phyloP scores from a whole-genome alignment of 1,284 basidiomycete genomes.

The Naganishia albida region DNA sequence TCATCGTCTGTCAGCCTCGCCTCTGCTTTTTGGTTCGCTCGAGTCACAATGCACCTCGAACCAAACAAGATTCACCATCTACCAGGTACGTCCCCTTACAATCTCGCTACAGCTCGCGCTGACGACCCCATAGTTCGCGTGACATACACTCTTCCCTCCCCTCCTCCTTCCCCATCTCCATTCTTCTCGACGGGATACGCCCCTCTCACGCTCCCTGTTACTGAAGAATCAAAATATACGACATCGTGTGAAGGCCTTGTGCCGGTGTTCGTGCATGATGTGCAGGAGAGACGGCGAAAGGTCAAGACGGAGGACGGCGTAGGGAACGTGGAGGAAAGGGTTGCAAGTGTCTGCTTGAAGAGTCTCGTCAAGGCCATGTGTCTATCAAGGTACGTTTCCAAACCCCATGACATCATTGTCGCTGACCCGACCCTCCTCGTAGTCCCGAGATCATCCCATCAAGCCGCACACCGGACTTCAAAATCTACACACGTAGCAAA shows the following conservation, averaged over 20 bases:
- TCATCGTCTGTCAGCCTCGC: neutral
- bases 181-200: slow-evolving; percentile 16
- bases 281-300: slow-evolving; percentile 1
- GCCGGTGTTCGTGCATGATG: slow-evolving; percentile 21
- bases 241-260: slow-evolving; percentile 7
- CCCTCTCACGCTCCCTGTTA: neutral
- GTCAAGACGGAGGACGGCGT: slow-evolving; percentile 1
- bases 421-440: too few species aligned
- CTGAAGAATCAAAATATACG: slow-evolving; percentile 4
- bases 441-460: slow-evolving; percentile 26
- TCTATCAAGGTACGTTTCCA: slow-evolving; percentile 16
- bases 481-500: slow-evolving; percentile 8
- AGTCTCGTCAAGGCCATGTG: slow-evolving; percentile 17
- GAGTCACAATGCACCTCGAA: slow-evolving; percentile 13
- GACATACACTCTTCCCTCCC: slow-evolving; percentile 14
- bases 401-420: neutral
- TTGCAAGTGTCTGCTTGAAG: slow-evolving; percentile 16
- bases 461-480: slow-evolving; percentile 1
- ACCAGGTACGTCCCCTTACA: slow-evolving; percentile 4
- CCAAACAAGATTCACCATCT: slow-evolving; percentile 22
- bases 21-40: too few species aligned
- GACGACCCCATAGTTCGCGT: slow-evolving; percentile 8
- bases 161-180: neutral
- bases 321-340: neutral
- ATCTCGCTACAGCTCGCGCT: neutral